Conservation (phyloP, 2,329 filamentous ascomycete genomes). For the Fusarium clavum region DNA sequence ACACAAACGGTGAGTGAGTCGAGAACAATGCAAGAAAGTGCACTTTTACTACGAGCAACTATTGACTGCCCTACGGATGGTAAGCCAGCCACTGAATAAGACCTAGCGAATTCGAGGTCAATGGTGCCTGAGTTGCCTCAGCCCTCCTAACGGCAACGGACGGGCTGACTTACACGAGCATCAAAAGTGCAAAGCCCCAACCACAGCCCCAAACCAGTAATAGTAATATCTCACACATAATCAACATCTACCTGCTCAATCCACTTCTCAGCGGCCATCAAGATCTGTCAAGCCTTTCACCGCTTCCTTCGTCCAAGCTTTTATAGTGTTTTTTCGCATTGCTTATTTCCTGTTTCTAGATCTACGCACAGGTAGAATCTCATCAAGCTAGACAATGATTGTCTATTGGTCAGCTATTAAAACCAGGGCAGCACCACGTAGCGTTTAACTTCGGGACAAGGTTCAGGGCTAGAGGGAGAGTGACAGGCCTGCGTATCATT, state of each 20-base stretch:
- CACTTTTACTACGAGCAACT: background rate
- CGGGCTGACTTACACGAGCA: background rate
- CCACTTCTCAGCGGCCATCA: background rate
- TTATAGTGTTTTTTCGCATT: background rate
- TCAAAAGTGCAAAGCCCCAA: background rate
- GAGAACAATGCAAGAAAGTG: background rate
- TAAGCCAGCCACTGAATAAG: background rate
- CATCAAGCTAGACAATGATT: background rate
- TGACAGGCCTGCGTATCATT: conserved; percentile 5
- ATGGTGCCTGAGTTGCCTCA: background rate
- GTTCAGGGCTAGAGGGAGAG: conserved; percentile 1
- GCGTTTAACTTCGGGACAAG: conserved; percentile 3
- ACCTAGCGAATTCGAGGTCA: background rate
- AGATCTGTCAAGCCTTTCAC: background rate
- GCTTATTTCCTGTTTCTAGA: background rate
- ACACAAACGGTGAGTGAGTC: background rate
- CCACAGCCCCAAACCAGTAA: background rate
- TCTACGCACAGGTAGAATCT: background rate
- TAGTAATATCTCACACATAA: background rate
- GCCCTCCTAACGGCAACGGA: background rate
- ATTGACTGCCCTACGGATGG: background rate
- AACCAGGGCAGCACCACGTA: conserved; percentile 3
- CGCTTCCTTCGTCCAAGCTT: background rate
- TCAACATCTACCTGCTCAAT: background rate
- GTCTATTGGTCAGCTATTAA: background rate